A percentile compares a stretch with the other conserved stretches of the same genome.
These are phyloP conservation scores for Tetrapisispora taiwanensis DNA, from an alignment of 805 yeast species.

Conservation along the genomic window DNA sequence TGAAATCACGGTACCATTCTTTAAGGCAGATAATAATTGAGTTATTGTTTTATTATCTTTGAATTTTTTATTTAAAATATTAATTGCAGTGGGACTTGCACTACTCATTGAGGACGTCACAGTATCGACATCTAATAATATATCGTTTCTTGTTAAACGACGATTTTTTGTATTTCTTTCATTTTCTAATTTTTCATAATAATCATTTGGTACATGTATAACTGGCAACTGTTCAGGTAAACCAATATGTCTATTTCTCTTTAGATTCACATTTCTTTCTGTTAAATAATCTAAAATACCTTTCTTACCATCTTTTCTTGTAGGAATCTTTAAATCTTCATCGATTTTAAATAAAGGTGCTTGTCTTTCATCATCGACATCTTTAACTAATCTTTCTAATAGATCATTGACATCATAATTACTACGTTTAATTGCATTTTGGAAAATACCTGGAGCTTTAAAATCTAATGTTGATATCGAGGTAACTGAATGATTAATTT, in stretches of 20 bases:
- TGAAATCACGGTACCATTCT: slow-evolving; percentile 30
- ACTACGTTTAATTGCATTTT: slow-evolving; percentile 45
- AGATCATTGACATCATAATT: slow-evolving; percentile 1
- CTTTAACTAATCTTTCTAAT: slow-evolving; percentile 38
- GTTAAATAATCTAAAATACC: slow-evolving; percentile 30
- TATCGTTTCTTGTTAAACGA: slow-evolving; percentile 13
- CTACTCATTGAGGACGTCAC: slow-evolving; percentile 1
- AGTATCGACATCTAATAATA: slow-evolving; percentile 16
- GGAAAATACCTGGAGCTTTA: slow-evolving; percentile 50
- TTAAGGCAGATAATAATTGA: slow-evolving; percentile 35
- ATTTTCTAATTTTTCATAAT: slow-evolving; percentile 18
- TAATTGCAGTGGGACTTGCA: slow-evolving; percentile 18
- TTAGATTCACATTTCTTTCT: slow-evolving; percentile 23
- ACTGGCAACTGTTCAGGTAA: slow-evolving; percentile 22
- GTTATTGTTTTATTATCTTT: slow-evolving; percentile 25
- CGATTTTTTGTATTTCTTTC: slow-evolving; percentile 8
- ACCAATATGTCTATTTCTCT: slow-evolving; percentile 29
- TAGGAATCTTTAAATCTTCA: slow-evolving; percentile 29
- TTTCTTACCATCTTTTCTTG: slow-evolving; percentile 42
- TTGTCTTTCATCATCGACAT: slow-evolving; percentile 44
- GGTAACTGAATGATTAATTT: slow-evolving; percentile 33
- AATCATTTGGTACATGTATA: slow-evolving; percentile 20
- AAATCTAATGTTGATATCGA: slow-evolving; percentile 38
- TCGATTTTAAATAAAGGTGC: slow-evolving; percentile 37
- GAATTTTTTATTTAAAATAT: slow-evolving; percentile 26